Base-by-base conservation (phyloP, 495 filamentous ascomycete genomes). In the Xylaria scruposa region DNA sequence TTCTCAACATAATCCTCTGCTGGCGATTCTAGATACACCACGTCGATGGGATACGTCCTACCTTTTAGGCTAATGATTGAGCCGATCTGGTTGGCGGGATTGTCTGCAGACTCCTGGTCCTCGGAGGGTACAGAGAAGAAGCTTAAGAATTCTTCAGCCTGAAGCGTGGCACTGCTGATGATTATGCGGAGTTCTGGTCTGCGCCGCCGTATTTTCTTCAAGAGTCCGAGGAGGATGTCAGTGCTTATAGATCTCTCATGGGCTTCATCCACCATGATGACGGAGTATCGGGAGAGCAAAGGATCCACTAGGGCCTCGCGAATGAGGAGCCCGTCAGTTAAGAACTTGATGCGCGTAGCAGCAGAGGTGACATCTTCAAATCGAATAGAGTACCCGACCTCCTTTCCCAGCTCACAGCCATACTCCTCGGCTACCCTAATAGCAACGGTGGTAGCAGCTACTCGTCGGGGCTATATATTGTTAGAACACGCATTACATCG, bases 201-300 rank as follows among this genome's bases (percentile, higher is more conserved):
- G 81, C 88, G 91, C 80, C 90, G 94, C 68, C 89, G 81, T 72
- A 99, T 96, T 80, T 98, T 98, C 83, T 97, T 98, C 51, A 99
- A 78, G n/a, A 98, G 84, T 0, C 96, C 95, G 47, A 99, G 89
- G 6, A 99, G 87, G 47, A 99, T 89, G 76, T 99, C 96, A 8
- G 95, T 95, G 81, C 95, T 97, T 68, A 99, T 87, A 71, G 94
- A 97, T 66, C 97, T 89, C 81, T 99, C 96, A 81, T 99, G 96
- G 36, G 97, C 97, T 79, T 99, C 96, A 78, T 99, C 96, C 29
- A 99, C 92, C 95, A 98, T 99, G 76, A 99, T 93, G 44, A 98
- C 93, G 8, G 94, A 97, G 79, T 99, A 99, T 7, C 94, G 89
- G 40, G 93, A 96, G 21, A 99, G 83, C 17, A 98, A 85, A 70